These are phyloP conservation scores for Kluyveromyces lactis DNA, from an alignment of 805 yeast genomes.

Conservation along the genomic window DNA sequence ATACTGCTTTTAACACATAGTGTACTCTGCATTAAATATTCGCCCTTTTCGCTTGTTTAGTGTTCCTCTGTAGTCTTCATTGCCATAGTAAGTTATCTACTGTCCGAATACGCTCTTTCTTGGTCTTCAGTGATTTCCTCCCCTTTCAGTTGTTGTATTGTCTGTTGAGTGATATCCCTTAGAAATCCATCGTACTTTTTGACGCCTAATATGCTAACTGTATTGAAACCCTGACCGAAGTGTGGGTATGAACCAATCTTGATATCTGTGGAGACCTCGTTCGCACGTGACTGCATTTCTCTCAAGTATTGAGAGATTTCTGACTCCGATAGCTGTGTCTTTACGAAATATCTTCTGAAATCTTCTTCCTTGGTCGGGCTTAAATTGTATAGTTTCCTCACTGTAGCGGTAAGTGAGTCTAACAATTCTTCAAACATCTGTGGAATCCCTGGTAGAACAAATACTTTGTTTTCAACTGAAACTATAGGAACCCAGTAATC, in stretches of 20 bases:
- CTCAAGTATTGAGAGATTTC: constrained; percentile 58
- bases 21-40: too few relatives aligned
- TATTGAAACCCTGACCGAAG: constrained; percentile 49
- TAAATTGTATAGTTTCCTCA: constrained; percentile 32
- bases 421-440: constrained; percentile 54
- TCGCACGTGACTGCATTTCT: constrained; percentile 39
- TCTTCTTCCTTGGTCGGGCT: constrained; percentile 19
- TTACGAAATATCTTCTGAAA: constrained; percentile 47
- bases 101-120: constrained; percentile 36
- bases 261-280: constrained; percentile 29
- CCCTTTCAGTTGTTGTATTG: constrained; percentile 45
- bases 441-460: constrained; percentile 80
- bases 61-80: too few relatives aligned
- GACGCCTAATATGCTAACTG: constrained; percentile 69
- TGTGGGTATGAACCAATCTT: constrained; percentile 88
- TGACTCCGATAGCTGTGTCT: constrained; percentile 54
- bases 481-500: constrained; percentile 82
- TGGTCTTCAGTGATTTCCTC: constrained; percentile 46
- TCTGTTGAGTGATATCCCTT: constrained; percentile 37
- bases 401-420: constrained; percentile 33
- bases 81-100: too few relatives aligned
- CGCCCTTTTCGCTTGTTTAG: too few relatives aligned
- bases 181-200: constrained; percentile 31
- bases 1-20: background rate
- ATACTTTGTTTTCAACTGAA: constrained; percentile 53